Evolutionary conservation across 1,139 yeast species (phyloP), one percentile per base, ranked within the genome.

Genomic region (Saccharomyces hybrid): DNA sequence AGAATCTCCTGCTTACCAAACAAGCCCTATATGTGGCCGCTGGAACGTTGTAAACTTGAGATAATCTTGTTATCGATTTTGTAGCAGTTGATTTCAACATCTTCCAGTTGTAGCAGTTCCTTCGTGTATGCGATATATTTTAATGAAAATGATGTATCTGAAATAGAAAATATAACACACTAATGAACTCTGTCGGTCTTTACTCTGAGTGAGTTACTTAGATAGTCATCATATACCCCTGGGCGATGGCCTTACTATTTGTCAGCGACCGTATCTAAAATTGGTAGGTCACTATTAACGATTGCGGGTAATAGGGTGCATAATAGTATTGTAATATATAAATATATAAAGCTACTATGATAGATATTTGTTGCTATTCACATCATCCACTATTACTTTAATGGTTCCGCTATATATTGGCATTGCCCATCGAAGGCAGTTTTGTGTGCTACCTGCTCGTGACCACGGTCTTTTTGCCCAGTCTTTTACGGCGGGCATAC

Each of bases 401-500:
- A 4, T 9, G 8, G 19, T 19, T 11, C n/a, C 13, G 5, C 5
- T 29, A 7, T 6, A 26, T 6, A 26, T 26, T 26, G 9, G 27
- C 8, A 26, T 26, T 26, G 8, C 27, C 27, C 7, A 7, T 26
- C 8, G 27, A 26, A 26, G n/a, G 32, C 32, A 4, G 23, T 7
- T 3, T 34, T 14, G 8, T 16, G 19, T 5, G 11, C 42, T 34
- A 34, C 13, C 42, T 34, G 44, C 44, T 38, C 25, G 44, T 38
- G 7, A 38, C 44, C 3, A 38, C 25, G 25, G 25, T 38, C 11
- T 38, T 38, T 19, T 38, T 38, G 25, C 44, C 44, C 44, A 78
- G 70, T 50, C 78, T 78, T 65, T 79, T 83, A 70, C 84, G 83
- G 60, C 81, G 79, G 1, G 95, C 96, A 68, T 76, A 86, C 69